phyloP scores from a whole-genome alignment of 306 rosid genomes.

The Castanospermum australe region DNA sequence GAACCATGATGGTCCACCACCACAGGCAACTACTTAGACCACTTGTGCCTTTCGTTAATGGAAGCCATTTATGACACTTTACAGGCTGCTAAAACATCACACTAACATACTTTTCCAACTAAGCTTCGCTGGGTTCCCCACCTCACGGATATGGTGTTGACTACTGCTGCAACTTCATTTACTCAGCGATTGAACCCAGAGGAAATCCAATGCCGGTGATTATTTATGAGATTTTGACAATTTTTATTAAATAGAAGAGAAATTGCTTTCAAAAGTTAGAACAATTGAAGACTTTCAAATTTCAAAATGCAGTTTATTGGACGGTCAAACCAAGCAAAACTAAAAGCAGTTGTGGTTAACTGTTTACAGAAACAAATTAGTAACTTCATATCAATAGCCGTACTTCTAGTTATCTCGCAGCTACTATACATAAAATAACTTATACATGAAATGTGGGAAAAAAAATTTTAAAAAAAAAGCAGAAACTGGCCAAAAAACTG shows the following conservation, averaged over 20 bases:
- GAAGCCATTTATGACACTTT: no score
- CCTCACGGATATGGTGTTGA: neutral
- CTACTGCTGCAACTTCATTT: neutral
- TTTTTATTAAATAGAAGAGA: neutral
- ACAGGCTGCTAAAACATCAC: neutral
- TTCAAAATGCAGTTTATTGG: neutral
- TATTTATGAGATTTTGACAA: neutral
- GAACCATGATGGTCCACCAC: neutral
- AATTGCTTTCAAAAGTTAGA: neutral
- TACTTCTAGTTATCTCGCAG: neutral
- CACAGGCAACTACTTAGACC: neutral
- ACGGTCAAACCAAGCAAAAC: neutral
- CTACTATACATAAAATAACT: neutral
- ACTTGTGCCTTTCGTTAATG: no score
- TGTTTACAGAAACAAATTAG: neutral
- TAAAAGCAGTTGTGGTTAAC: neutral
- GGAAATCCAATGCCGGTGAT: neutral
- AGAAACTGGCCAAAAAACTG: neutral
- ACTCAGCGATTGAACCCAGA: neutral
- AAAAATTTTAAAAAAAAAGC: neutral
- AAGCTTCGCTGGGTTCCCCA: neutral
- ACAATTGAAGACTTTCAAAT: neutral
- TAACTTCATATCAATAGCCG: neutral
- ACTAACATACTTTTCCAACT: neutral
- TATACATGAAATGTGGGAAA: neutral